Evolutionary conservation across 306 rosid genomes (phyloP).

Genomic region (Nissolia schottii): DNA sequence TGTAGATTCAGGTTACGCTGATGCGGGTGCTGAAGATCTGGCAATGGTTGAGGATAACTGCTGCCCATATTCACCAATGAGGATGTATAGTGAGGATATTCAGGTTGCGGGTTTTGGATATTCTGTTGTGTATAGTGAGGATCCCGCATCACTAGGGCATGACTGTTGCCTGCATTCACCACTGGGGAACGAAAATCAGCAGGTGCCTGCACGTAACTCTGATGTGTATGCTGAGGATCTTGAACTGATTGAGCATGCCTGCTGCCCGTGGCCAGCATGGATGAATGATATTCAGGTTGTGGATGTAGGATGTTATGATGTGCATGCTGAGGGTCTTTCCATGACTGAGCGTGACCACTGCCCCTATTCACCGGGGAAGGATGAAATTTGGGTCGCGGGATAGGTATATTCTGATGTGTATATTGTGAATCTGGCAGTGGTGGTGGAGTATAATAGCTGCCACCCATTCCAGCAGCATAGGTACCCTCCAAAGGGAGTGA

Average conservation of each 20-base stretch:
- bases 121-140: slow-evolving; percentile 15
- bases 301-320: not conserved
- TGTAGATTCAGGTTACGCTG: not conserved
- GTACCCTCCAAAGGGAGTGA: slow-evolving; percentile 9
- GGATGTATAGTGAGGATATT: too few species aligned
- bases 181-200: slow-evolving; percentile 7
- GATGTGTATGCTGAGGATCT: slow-evolving; percentile 16
- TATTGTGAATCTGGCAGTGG: slow-evolving; percentile 8
- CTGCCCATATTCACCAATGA: not conserved
- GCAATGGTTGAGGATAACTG: slow-evolving; percentile 5
- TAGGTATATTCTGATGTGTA: not conserved
- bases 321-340: slow-evolving; percentile 3
- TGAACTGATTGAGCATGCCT: slow-evolving; percentile 5
- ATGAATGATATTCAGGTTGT: slow-evolving; percentile 16
- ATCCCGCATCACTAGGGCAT: not conserved
- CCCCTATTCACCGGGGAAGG: slow-evolving; percentile 8
- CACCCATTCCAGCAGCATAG: slow-evolving; percentile 1
- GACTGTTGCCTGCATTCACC: not conserved
- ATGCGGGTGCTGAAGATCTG: not conserved
- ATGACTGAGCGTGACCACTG: not conserved
- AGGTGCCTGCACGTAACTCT: not conserved
- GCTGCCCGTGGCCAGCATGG: not conserved
- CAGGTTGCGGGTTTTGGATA: not conserved
- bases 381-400: slow-evolving; percentile 3
- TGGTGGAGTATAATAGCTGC: not conserved